Evolutionary conservation across 768 basidiomycete species (phyloP).

Genomic region (Agaricus sinodeliciosus): DNA sequence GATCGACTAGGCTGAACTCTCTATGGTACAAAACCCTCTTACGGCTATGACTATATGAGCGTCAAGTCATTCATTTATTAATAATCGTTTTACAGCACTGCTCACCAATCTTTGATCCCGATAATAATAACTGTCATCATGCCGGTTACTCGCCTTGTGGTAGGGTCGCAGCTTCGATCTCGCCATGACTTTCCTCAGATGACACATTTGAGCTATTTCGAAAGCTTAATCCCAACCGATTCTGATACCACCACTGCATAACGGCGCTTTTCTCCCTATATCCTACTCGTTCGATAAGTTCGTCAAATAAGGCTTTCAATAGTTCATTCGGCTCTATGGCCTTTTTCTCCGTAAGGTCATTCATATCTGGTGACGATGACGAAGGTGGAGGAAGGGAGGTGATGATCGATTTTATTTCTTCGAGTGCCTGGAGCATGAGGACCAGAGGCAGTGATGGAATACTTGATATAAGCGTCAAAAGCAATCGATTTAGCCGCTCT

Average conservation of each 20-base stretch:
- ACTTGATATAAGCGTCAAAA: conserved; percentile 57
- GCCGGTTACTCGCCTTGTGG: too few relatives aligned
- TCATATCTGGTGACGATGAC: conserved; percentile 9
- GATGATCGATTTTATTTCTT: conserved; percentile 35
- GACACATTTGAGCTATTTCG: too few relatives aligned
- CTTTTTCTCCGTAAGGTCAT: conserved; percentile 5
- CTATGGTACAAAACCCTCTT: too few relatives aligned
- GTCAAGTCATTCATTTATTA: too few relatives aligned
- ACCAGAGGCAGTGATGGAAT: conserved; percentile 54
- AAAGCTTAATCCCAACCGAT: conserved; percentile 17
- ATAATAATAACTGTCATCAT: too few relatives aligned
- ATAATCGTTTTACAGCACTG: too few relatives aligned
- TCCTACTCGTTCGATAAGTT: conserved; percentile 58
- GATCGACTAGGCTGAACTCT: too few relatives aligned
- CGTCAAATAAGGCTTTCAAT: conserved; percentile 50
- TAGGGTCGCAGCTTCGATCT: too few relatives aligned
- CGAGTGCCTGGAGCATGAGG: conserved; percentile 50
- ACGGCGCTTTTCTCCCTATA: conserved; percentile 63
- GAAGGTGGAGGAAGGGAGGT: conserved; percentile 16
- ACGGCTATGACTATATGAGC: too few relatives aligned
- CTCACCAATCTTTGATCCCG: too few relatives aligned
- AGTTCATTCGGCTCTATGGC: conserved; percentile 35
- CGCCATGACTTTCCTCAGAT: neutral
- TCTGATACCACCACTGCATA: conserved; percentile 70
- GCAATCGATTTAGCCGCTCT: conserved; percentile 46